These are phyloP conservation scores for Oryza punctata DNA, from an alignment of 176 grass and related monocot species.

Conservation along the genomic window DNA sequence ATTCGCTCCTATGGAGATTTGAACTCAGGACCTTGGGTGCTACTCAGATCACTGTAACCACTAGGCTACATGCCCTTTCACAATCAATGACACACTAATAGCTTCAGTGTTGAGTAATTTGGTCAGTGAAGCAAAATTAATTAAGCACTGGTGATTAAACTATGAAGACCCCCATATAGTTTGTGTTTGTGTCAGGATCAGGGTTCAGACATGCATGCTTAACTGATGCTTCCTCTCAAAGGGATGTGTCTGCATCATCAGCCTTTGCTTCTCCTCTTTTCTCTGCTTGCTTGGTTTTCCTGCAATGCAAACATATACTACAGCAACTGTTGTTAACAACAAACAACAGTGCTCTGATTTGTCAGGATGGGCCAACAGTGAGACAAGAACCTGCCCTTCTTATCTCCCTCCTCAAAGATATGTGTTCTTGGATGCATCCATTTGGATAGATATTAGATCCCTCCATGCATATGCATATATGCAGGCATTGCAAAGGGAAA, in stretches of 20 bases:
- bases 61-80: no score
- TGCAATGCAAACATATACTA: conserved; percentile 28
- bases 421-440: conserved; percentile 11
- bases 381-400: conserved; percentile 36
- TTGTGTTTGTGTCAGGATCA: neutral
- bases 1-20: no score
- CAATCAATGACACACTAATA: neutral
- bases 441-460: conserved; percentile 29
- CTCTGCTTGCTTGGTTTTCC: conserved; percentile 40
- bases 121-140: conserved; percentile 1
- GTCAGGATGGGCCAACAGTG: neutral
- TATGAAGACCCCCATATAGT: neutral
- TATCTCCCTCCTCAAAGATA: conserved; percentile 19
- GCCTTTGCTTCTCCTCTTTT: conserved; percentile 41
- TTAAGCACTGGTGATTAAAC: neutral
- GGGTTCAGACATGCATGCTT: conserved; percentile 19
- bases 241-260: conserved; percentile 41
- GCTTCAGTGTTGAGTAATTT: neutral
- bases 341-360: conserved; percentile 19
- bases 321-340: neutral
- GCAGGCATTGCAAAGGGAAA: neutral
- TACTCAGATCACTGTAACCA: no score
- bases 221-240: conserved; percentile 39
- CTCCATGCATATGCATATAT: neutral
- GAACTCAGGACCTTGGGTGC: no score